phyloP scores from a whole-genome alignment of 805 yeast species.

The Pichia manshurica region DNA sequence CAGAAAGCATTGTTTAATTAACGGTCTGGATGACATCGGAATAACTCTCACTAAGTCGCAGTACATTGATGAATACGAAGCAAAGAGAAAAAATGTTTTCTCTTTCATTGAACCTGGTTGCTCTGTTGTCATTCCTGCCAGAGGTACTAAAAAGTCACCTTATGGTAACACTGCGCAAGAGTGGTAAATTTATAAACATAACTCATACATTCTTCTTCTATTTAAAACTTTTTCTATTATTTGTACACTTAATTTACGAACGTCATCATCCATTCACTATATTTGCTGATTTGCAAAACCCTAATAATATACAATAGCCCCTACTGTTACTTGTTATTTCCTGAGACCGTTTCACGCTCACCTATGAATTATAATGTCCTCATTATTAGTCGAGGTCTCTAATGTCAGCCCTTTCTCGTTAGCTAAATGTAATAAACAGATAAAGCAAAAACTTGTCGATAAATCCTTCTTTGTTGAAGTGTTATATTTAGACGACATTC shows the following conservation, averaged over 20 bases:
- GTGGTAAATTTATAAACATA: slow-evolving; percentile 41
- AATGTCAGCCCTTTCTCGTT: slow-evolving; percentile 43
- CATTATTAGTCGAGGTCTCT: slow-evolving; percentile 30
- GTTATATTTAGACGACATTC: slow-evolving; percentile 33
- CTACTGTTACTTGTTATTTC: too few relatives aligned
- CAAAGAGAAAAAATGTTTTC: slow-evolving; percentile 66
- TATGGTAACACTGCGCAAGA: slow-evolving; percentile 68
- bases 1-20: slow-evolving; percentile 90
- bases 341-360: too few relatives aligned
- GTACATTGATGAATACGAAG: slow-evolving; percentile 69
- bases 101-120: slow-evolving; percentile 94
- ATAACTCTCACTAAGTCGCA: slow-evolving; percentile 87
- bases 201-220: neutral
- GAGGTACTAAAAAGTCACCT: slow-evolving; percentile 61
- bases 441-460: slow-evolving; percentile 46
- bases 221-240: neutral
- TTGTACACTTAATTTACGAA: neutral
- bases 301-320: too few relatives aligned
- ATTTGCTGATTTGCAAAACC: neutral
- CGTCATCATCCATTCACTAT: too few relatives aligned
- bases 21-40: slow-evolving; percentile 96
- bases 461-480: slow-evolving; percentile 36
- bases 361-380: slow-evolving; percentile 32
- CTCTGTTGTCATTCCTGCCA: slow-evolving; percentile 49
- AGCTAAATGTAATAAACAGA: slow-evolving; percentile 44